Percentiles rank a stretch among this genome's conserved stretches.
phyloP scores from a whole-genome alignment of 75 land plant genomes.

The Ceratopteris richardii region DNA sequence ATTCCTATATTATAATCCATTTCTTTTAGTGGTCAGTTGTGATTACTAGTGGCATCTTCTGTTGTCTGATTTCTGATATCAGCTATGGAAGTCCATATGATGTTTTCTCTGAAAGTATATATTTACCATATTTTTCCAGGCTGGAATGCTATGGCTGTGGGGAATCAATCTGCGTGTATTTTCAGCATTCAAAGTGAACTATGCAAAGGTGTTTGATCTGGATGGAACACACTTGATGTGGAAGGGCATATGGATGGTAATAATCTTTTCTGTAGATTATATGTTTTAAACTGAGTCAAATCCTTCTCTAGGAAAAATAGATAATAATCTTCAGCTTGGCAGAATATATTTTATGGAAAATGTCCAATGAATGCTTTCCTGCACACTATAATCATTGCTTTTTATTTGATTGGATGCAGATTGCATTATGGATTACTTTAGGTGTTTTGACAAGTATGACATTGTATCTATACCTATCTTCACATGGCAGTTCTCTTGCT shows the following conservation, averaged over 20 bases:
- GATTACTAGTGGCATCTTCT: too few species aligned
- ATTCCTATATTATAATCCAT: constrained; percentile 91
- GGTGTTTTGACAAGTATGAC: constrained; percentile 92
- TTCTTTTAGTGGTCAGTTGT: constrained; percentile 72
- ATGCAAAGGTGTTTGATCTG: constrained; percentile 87
- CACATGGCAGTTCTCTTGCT: constrained; percentile 67
- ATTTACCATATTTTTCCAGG: constrained; percentile 43
- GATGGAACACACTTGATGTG: constrained; percentile 85
- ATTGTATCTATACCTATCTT: constrained; percentile 78
- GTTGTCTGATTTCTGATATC: not conserved
- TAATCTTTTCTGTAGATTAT: too few species aligned
- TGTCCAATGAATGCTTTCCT: too few species aligned
- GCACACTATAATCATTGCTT: too few species aligned
- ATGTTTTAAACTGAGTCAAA: too few species aligned
- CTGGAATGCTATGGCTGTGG: constrained; percentile 94
- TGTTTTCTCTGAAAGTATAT: too few species aligned
- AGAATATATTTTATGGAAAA: too few species aligned
- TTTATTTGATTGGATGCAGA: constrained; percentile 26
- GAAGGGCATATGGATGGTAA: constrained; percentile 93
- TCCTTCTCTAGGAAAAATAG: too few species aligned
- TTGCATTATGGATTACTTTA: constrained; percentile 92
- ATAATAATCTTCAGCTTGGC: too few species aligned
- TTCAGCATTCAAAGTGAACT: constrained; percentile 55
- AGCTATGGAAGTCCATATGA: too few species aligned
- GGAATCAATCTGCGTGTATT: constrained; percentile 90